Conservation (phyloP, 116 monocot species). For the Dioscorea cayenensis region DNA sequence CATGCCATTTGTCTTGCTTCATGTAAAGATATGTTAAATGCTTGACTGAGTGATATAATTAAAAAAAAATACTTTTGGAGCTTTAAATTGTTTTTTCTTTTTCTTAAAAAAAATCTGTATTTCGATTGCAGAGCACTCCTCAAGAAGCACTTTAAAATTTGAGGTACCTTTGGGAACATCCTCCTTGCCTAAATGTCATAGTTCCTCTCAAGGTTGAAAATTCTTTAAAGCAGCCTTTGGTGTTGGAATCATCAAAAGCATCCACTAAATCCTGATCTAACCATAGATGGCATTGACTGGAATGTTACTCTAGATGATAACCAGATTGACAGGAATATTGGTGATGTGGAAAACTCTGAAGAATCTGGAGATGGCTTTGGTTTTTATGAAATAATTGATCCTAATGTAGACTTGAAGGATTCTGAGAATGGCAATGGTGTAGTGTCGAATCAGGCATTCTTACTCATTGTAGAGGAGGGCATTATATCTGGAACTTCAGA, state of each 20-base stretch:
- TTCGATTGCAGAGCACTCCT: conserved; percentile 47
- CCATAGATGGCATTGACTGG: conserved; percentile 74
- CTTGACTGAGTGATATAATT: background rate
- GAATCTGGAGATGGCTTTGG: conserved; percentile 60
- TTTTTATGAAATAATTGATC: conserved; percentile 77
- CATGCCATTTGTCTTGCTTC: background rate
- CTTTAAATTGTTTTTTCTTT: background rate
- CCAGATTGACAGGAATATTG: conserved; percentile 90
- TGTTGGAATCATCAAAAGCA: conserved; percentile 12
- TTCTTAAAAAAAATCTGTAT: background rate
- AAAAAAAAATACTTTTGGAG: no score
- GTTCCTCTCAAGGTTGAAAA: conserved; percentile 48
- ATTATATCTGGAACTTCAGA: conserved; percentile 29
- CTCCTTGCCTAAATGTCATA: conserved; percentile 67
- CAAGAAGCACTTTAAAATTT: conserved; percentile 39
- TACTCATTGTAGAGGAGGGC: conserved; percentile 24
- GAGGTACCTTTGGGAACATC: conserved; percentile 55
- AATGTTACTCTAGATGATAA: conserved; percentile 66
- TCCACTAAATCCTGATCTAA: conserved; percentile 20
- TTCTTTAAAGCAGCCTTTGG: conserved; percentile 30
- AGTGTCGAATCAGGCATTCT: conserved; percentile 21
- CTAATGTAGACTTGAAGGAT: conserved; percentile 40
- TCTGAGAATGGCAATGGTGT: conserved; percentile 29
- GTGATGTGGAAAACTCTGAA: conserved; percentile 36
- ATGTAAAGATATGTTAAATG: background rate